Evolutionary conservation across 2,329 filamentous ascomycete species (phyloP).

Genomic region (Fusarium sp.): DNA sequence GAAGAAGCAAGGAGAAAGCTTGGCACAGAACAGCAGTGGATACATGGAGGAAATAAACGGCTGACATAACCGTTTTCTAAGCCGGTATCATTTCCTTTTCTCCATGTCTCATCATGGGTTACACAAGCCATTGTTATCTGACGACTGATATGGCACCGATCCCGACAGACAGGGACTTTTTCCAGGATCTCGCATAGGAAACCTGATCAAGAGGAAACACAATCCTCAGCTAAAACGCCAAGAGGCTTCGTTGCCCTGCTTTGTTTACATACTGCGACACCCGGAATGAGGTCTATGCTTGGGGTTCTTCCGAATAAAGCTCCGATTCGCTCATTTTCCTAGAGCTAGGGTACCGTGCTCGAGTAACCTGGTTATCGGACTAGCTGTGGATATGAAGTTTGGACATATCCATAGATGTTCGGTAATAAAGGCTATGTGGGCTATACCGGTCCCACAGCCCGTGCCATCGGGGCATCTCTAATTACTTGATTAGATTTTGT

Average conservation of each 20-base stretch:
- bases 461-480: not conserved
- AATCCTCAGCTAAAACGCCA: not conserved
- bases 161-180: not conserved
- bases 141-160: slow-evolving; percentile 9
- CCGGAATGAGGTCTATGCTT: not conserved
- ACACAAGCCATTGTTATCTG: not conserved
- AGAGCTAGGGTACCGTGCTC: no score
- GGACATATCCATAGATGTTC: no score
- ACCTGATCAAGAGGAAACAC: not conserved
- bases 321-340: no score
- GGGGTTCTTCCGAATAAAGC: slow-evolving; percentile 13
- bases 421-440: not conserved
- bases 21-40: not conserved
- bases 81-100: not conserved
- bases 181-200: slow-evolving; percentile 5
- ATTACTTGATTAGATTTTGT: not conserved
- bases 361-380: not conserved
- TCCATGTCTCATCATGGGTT: not conserved
- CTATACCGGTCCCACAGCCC: not conserved
- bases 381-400: not conserved
- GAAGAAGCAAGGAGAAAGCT: not conserved
- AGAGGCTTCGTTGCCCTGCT: not conserved
- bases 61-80: not conserved
- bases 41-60: not conserved
- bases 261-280: not conserved